Percentiles rank a stretch among this genome's conserved stretches.
Conservation (phyloP, 2,329 filamentous ascomycete genomes). For the Fusarium euwallaceae region DNA sequence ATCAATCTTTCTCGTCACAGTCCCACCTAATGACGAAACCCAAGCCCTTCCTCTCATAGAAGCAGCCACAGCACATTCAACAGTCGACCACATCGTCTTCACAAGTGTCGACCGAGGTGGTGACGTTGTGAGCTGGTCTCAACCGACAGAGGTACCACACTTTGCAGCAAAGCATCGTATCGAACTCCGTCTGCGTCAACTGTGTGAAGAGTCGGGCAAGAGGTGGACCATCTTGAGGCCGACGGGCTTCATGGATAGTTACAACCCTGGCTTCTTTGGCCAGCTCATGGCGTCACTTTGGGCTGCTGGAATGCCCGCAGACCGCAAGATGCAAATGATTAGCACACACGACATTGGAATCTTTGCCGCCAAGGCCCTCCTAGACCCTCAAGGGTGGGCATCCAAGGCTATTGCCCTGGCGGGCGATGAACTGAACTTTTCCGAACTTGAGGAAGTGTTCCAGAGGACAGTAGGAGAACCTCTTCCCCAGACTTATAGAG, state of each 20-base stretch:
- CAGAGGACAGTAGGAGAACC: neutral
- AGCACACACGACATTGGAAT: conserved; percentile 46
- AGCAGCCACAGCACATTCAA: conserved; percentile 14
- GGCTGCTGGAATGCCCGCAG: conserved; percentile 41
- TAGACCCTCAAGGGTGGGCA: conserved; percentile 13
- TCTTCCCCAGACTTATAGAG: conserved; percentile 15
- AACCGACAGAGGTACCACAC: conserved; percentile 32
- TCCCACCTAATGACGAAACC: conserved; percentile 43
- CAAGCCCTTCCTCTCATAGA: conserved; percentile 45
- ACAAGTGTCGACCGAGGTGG: conserved; percentile 38
- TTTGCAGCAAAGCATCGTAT: conserved; percentile 38
- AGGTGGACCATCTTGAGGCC: conserved; percentile 46
- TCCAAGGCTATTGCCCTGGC: conserved; percentile 13
- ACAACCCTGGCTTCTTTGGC: conserved; percentile 42
- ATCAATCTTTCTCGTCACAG: conserved; percentile 46
- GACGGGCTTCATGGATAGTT: conserved; percentile 48
- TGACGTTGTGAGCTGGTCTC: conserved; percentile 18
- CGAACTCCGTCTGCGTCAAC: conserved; percentile 16
- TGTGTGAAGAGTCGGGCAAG: conserved; percentile 6
- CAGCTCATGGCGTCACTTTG: conserved; percentile 46
- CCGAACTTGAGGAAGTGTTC: conserved; percentile 10
- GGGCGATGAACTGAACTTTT: conserved; percentile 24
- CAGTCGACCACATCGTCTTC: conserved; percentile 39
- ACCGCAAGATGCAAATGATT: conserved; percentile 44
- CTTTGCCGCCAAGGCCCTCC: conserved; percentile 15